These are phyloP conservation scores for Aspergillus sclerotiicarbonarius DNA, from an alignment of 495 filamentous ascomycete genomes.

Conservation along the genomic window DNA sequence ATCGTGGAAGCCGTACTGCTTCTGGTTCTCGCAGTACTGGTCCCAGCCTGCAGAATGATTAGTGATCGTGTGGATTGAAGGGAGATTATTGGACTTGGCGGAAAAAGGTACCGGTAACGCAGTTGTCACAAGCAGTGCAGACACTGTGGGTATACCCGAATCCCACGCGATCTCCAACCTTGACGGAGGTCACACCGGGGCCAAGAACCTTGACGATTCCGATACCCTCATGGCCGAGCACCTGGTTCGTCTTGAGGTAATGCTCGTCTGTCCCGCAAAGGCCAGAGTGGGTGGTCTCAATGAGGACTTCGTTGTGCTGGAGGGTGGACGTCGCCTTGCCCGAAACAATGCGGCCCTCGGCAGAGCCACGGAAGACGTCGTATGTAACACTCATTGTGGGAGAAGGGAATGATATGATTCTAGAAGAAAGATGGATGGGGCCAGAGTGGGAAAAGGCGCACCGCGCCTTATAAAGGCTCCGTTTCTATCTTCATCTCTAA, in stretches of 20 bases:
- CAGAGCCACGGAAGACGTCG: constrained; percentile 17
- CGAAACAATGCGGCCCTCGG: constrained; percentile 3
- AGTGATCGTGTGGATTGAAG: background rate
- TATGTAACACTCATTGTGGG: constrained; percentile 8
- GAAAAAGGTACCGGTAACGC: constrained; percentile 40
- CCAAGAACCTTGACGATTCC: constrained; percentile 17
- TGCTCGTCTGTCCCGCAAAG: constrained; percentile 22
- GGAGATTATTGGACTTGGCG: background rate
- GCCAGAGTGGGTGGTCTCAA: constrained; percentile 18
- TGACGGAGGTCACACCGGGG: constrained; percentile 4
- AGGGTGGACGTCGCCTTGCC: constrained; percentile 15
- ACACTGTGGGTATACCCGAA: constrained; percentile 20
- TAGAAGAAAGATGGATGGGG: background rate
- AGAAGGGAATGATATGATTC: background rate
- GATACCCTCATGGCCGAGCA: constrained; percentile 22
- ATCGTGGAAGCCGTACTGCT: constrained; percentile 48
- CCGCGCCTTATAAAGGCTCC: background rate
- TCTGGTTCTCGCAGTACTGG: constrained; percentile 48
- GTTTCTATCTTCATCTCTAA: background rate
- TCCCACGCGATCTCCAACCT: constrained; percentile 20
- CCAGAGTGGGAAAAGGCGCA: background rate
- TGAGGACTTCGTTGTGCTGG: constrained; percentile 13
- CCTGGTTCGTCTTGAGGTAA: constrained; percentile 14
- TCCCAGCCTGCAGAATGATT: constrained; percentile 34
- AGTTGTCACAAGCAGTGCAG: constrained; percentile 42